Evolutionary conservation across 2,329 filamentous ascomycete genomes (phyloP), one percentile per base, ranked within the genome.

Genomic region (Diplodia scrobiculata): DNA sequence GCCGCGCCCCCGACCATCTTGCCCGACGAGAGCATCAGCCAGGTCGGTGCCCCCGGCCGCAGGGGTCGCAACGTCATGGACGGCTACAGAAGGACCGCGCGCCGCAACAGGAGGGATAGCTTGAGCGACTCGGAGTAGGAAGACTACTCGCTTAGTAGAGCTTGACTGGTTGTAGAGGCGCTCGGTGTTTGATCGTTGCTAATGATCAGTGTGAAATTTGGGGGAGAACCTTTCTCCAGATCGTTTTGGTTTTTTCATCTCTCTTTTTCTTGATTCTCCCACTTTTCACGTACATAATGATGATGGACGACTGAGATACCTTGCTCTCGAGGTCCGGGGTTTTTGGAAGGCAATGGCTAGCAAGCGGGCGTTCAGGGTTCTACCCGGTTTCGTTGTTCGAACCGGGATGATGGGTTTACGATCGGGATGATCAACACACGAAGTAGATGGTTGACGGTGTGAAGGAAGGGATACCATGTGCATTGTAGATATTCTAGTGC

Each of bases 91-190:
- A 71, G 78, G 19, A 77, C 77, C 11, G 77, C 76, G n/a, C 76
- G 76, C 17, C 77, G 81, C 45, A 75, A 77, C 19, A 74, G 83
- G 52, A 78, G 83, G 68, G 83, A 85, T 68, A 84, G 81, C 71
- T 72, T 85, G 74, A 84, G 83, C 71, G 84, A 85, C 25, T 66
- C 64, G 21, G 64, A 66, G 3, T 59, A 60, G 29, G 19, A 2
- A 4, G 11, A 36, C 19, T 9, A 45, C n/a, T 14, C 5, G 11
- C 5, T 14, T 7, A 17, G 5, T 17, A 29, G 21, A 29, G 34
- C 34, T 36, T 32, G 29, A 32, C 5, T 9, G 5, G 29, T 32
- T 5, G 29, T 32, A 25, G 25, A 25, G 25, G 25, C 25, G 25
- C 25, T 25, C 3, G 25, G 29, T 32, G 29, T 32, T 32, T 32